Base-by-base conservation (phyloP, 306 rosid species). In the Castanea crenata region DNA sequence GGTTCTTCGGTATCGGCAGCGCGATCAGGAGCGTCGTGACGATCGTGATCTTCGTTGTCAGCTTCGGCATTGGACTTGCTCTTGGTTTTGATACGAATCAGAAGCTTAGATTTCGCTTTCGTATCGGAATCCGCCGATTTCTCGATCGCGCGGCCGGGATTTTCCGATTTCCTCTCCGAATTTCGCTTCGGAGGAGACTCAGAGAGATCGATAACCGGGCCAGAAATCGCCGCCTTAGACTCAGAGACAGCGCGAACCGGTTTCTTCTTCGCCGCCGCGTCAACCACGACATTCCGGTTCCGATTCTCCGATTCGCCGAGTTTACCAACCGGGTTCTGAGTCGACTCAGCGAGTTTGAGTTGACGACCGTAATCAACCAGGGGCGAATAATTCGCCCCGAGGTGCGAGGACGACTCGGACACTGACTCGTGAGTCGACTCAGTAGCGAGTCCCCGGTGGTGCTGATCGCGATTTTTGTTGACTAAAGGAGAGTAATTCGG, bases 71-170 rank as follows among this genome's bases (percentile, higher is more conserved):
- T 29, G 23, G 23, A 32, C 41, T 79, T 79, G 6, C 2, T 54
- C 14, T 38, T 85, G 59, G 51, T 19, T 0, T 55, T 59, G 4
- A 80, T 1, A 14, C 80, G 82, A 6, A 82, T 11, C 55, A 41
- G 18, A 21, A 76, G 23, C 58, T 77, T 84, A 19, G 78, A 29
- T 25, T 80, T 78, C 63, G 7, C 41, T n/a, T 80, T 78, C 63
- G 12, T 20, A 16, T 74, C 65, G 6, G 23, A 18, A 1, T 38
- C 56, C 21, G 65, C 75, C 59, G 58, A 32, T 2, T 57, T 58
- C 44, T 29, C 73, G 12, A 56, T 34, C 55, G 19, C 2, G 20
- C 61, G 6, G 31, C 41, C 69, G 8, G 54, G 5, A 56, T 34
- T 41, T 38, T 20, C 13, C 15, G 35, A 5, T 34, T 71, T 73